Base-by-base conservation (phyloP, 1,139 yeast genomes). In the Kluyveromyces sp. region DNA sequence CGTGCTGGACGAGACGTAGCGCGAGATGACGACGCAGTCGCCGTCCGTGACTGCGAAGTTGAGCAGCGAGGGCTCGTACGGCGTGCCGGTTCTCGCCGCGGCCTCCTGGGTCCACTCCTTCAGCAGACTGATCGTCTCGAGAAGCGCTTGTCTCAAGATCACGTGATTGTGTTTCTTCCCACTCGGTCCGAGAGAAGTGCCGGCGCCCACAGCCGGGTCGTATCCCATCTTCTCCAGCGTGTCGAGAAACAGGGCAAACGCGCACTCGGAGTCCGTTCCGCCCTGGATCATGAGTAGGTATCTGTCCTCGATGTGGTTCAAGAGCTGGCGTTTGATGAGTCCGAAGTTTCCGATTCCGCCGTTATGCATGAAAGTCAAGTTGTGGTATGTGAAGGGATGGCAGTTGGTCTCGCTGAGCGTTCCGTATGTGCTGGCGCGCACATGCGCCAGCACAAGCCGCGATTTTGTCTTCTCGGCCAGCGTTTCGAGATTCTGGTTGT, bases 1-100 rank as follows among this genome's bases (percentile, higher is more conserved):
- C 0, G 86, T 82, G 55, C 76, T 77, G 4, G 96, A 86, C 0
- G 95, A 83, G 45, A 92, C 83, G 60, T 92, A 92, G 42, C 98
- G 71, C 17, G 94, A 80, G 1, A 87, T 88, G 9, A 89, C 94
- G 7, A 89, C 86, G n/a, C 85, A 74, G 41, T 77, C 76, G 8
- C 97, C 97, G 61, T 92, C 97, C 0, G 97, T 89, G 7, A 89
- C 88, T 0, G 98, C 98, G 64, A 92, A 86, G 61, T 92, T 92
- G 53, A 92, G 69, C 49, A 92, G 67, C 12, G 95, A 85, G 0
- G 98, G 98, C 58, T 89, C 97, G 19, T 17, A 25, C 2, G 43
- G 17, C 12, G 58, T 63, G 1, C 53, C 56, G 7, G 56, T 58
- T 46, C 67, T 49, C 63, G 34, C 48, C 35, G 52, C 51, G 11